These are phyloP conservation scores for Populus hybrid DNA, from an alignment of 441 rosid genomes.

Conservation along the genomic window DNA sequence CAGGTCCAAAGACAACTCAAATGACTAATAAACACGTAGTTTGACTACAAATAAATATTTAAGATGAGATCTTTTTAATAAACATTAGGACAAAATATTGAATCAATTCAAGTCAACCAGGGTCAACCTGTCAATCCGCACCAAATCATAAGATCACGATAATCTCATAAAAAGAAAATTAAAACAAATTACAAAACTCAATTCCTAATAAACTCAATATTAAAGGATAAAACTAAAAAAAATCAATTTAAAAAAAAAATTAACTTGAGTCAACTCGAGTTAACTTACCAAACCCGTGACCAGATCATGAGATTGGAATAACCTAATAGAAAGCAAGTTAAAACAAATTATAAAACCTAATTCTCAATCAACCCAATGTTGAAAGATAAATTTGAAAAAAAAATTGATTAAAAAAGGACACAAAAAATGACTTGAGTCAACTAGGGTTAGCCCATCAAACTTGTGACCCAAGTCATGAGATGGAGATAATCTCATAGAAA, in stretches of 20 bases:
- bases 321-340: not conserved
- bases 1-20: not conserved
- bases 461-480: not conserved
- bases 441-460: not conserved
- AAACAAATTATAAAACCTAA: not conserved
- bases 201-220: not conserved
- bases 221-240: too few species aligned
- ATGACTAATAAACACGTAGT: too few species aligned
- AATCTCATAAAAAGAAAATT: not conserved
- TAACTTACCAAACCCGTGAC: too few species aligned
- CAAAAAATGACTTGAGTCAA: not conserved
- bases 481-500: not conserved
- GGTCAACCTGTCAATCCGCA: not conserved
- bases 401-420: not conserved
- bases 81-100: not conserved
- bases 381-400: too few species aligned
- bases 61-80: not conserved
- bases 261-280: not conserved
- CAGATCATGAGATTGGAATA: not conserved
- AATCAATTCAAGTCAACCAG: not conserved
- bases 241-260: too few species aligned
- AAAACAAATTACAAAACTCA: too few species aligned
- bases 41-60: not conserved
- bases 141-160: not conserved
- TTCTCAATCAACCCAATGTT: not conserved